Evolutionary conservation across 2,329 filamentous ascomycete genomes (phyloP).

Genomic region (Fusarium cicatricum): DNA sequence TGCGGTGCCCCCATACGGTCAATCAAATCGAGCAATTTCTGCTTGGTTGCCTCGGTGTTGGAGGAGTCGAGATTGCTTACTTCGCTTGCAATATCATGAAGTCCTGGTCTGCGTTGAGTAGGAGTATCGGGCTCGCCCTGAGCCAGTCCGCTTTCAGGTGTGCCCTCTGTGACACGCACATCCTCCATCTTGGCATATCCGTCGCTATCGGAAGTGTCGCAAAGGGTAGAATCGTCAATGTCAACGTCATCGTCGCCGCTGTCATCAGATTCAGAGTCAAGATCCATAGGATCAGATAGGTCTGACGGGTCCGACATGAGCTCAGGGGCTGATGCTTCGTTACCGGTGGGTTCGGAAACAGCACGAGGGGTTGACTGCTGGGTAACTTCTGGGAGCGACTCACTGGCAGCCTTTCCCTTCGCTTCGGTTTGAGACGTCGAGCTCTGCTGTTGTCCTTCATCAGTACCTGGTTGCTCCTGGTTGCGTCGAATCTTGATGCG

Average conservation of each 20-base stretch:
- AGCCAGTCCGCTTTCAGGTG: neutral
- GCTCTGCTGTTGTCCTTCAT: neutral
- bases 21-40: constrained; percentile 18
- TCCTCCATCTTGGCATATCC: constrained; percentile 18
- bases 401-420: neutral
- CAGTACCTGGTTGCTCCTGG: neutral
- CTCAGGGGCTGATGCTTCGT: neutral
- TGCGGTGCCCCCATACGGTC: constrained; percentile 3
- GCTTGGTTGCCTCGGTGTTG: constrained; percentile 14
- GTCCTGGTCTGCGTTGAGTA: constrained; percentile 4
- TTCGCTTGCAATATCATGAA: constrained; percentile 4
- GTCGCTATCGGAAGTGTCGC: neutral
- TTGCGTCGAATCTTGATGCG: constrained; percentile 9
- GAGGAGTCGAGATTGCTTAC: neutral
- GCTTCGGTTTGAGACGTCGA: neutral
- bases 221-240: neutral
- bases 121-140: neutral
- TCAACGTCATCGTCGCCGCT: neutral
- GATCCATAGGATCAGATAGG: constrained; percentile 2
- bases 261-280: neutral
- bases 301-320: too few relatives aligned
- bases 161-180: neutral
- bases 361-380: neutral
- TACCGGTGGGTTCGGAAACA: neutral
- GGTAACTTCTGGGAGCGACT: neutral